A percentile compares a stretch with the other conserved stretches of the same genome.
Conservation (phyloP, 129 eudicot species). For the Arctium lappa region DNA sequence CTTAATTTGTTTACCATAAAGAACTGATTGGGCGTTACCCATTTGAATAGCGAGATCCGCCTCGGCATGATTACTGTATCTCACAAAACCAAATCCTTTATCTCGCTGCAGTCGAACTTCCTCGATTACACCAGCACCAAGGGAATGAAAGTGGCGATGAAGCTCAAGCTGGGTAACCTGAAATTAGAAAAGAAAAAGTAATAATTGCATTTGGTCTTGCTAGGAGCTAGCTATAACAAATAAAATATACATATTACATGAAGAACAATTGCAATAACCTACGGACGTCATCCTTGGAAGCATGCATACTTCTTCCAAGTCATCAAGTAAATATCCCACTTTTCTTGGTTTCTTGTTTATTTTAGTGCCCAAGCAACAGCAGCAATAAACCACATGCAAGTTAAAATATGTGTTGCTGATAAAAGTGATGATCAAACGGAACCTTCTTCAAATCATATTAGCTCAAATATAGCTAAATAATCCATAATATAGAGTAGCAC, state of each 20-base stretch:
- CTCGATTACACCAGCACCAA: constrained; percentile 81
- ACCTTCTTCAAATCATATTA: background rate
- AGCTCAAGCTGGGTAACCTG: constrained; percentile 86
- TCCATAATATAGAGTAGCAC: background rate
- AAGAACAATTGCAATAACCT: background rate
- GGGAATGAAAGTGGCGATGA: constrained; percentile 77
- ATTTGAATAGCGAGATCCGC: constrained; percentile 83
- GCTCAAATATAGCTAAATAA: background rate
- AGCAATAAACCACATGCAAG: background rate
- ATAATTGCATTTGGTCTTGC: background rate
- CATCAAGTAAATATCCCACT: background rate
- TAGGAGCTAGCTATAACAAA: background rate
- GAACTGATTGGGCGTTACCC: constrained; percentile 69
- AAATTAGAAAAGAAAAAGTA: background rate
- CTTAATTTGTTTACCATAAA: constrained; percentile 77
- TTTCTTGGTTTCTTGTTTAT: background rate
- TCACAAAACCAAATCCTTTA: constrained; percentile 92
- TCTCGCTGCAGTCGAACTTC: constrained; percentile 94
- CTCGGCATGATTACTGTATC: constrained; percentile 82
- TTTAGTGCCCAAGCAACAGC: background rate
- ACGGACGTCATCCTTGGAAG: background rate
- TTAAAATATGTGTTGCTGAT: background rate
- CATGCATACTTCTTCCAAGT: background rate
- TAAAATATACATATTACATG: background rate
- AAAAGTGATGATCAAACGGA: background rate